Conservation (phyloP, 129 eudicot species). For the Oenanthe sinensis region DNA sequence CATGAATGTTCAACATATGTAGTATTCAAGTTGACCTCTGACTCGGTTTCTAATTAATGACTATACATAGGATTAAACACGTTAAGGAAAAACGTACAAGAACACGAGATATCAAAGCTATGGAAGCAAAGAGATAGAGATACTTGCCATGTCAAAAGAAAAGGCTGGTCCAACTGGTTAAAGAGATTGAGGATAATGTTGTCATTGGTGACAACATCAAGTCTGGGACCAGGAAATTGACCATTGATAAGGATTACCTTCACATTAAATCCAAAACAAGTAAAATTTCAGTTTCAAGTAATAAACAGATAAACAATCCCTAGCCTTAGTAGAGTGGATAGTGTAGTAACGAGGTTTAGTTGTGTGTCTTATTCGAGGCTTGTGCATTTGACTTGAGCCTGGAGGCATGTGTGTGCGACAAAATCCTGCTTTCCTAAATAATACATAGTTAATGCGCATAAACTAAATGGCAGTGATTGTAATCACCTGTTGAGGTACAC, state of each 20-base stretch:
- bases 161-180: constrained; percentile 75
- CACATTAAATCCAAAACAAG: constrained; percentile 4
- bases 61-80: background rate
- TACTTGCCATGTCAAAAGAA: constrained; percentile 88
- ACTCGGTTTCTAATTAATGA: background rate
- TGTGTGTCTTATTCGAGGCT: background rate
- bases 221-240: constrained; percentile 88
- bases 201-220: constrained; percentile 78
- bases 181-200: constrained; percentile 59
- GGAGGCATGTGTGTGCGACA: background rate
- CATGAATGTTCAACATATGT: background rate
- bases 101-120: background rate
- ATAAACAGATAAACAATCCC: background rate
- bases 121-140: constrained; percentile 22
- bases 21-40: background rate
- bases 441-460: background rate
- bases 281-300: background rate
- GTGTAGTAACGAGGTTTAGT: no score
- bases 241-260: constrained; percentile 93
- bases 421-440: background rate
- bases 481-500: constrained; percentile 82
- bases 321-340: background rate
- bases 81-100: background rate
- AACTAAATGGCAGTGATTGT: background rate
- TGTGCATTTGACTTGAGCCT: no score